Conservation (phyloP, 768 basidiomycete genomes). For the Boletus pseudopeckii region DNA sequence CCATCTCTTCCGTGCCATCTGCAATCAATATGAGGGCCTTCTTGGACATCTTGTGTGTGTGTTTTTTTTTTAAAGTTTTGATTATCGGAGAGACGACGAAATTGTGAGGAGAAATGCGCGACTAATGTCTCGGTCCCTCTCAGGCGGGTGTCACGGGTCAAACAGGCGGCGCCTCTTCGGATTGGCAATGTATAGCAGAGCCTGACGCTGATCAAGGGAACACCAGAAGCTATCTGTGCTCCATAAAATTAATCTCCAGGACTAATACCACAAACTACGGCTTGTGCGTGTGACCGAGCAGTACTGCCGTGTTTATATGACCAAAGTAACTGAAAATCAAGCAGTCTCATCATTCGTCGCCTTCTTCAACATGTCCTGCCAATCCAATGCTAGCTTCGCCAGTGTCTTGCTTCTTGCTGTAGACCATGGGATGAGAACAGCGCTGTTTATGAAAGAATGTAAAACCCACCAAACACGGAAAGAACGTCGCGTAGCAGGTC, state of each 20-base stretch:
- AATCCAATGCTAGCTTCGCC: constrained; percentile 70
- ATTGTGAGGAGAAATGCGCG: neutral
- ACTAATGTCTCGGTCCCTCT: neutral
- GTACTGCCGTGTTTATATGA: neutral
- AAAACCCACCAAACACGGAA: constrained; percentile 64
- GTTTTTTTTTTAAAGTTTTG: too few species aligned
- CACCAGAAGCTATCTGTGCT: neutral
- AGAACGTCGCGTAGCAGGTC: constrained; percentile 83
- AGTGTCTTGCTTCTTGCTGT: constrained; percentile 73
- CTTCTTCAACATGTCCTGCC: constrained; percentile 78
- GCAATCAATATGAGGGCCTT: constrained; percentile 69
- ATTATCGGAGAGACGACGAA: neutral
- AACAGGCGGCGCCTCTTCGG: neutral
- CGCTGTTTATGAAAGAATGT: neutral
- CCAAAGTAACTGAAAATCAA: constrained; percentile 2
- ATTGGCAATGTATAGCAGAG: neutral
- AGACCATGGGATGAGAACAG: constrained; percentile 3
- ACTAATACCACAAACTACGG: neutral
- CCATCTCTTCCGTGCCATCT: constrained; percentile 87
- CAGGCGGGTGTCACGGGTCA: neutral
- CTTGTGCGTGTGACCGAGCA: neutral
- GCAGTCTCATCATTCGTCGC: constrained; percentile 48
- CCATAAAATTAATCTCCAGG: neutral
- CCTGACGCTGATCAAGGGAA: neutral
- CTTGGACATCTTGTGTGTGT: constrained; percentile 29